Evolutionary conservation across 2,329 filamentous ascomycete genomes (phyloP), one percentile per base, ranked within the genome.

Genomic region (Calonectria honghensis): DNA sequence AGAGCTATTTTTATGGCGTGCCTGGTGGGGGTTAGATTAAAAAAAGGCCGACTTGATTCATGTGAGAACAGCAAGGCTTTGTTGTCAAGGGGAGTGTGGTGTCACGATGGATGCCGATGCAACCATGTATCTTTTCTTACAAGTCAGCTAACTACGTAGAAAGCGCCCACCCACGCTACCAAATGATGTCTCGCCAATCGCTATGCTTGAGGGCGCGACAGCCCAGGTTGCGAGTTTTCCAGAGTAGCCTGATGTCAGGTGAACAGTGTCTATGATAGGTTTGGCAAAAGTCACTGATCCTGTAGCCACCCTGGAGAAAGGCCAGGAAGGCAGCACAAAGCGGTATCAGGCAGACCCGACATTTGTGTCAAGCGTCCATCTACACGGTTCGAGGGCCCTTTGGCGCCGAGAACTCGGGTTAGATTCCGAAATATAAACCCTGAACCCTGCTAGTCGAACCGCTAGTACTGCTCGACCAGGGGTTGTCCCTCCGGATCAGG

Each of bases 401-500:
- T 59, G 59, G 67, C 57, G 72, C 66, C 52, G 63, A 61, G 41
- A 73, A 77, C 80, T 79, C 76, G 74, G 77, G 69, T 73, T 72
- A 31, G 57, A 59, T 73, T 68, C 75, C 78, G 77, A 79, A 54
- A 37, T 61, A 50, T 9, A 68, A 79, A 73, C 78, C 79, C 75
- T 81, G 78, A 76, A 78, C 79, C 79, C 78, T 80, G 79, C 73
- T 77, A 73, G 71, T 31, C 57, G 65, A 57, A 73, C 35, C 71
- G 70, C 57, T 73, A 76, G 64, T 66, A 68, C 74, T 76, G 73
- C 73, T 68, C 76, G 70, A 73, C 52, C 61, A 68, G 72, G 76
- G 71, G 74, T 64, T 54, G 69, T 67, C 61, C 52, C 66, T 73
- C 79, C 78, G 76, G 75, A 80, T 79, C 74, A 37, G 77, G 77